phyloP scores from a whole-genome alignment of 148 eudicot genomes.

The Rhododendron ovatum region DNA sequence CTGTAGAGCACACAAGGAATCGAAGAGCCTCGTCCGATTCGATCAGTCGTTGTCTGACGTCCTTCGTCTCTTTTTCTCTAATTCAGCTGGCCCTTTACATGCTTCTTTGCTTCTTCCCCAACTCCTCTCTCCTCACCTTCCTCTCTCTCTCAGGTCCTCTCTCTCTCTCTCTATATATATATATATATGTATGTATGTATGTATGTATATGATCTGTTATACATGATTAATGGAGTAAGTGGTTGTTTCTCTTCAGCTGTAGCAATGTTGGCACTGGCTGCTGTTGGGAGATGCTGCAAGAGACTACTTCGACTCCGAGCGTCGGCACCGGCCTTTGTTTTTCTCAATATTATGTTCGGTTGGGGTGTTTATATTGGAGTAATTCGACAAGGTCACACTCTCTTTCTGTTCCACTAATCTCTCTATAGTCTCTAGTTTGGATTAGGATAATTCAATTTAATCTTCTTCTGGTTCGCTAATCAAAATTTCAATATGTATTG shows the following conservation, averaged over 20 bases:
- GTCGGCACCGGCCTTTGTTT: slow-evolving; percentile 74
- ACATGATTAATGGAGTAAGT: not conserved
- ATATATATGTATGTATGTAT: not conserved
- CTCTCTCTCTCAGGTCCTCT: slow-evolving; percentile 46
- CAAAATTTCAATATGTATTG: no score
- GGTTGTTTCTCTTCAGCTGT: slow-evolving; percentile 26
- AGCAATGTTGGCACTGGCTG: slow-evolving; percentile 27
- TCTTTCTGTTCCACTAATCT: not conserved
- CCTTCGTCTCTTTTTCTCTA: slow-evolving; percentile 29
- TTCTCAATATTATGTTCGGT: slow-evolving; percentile 41
- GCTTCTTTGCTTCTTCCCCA: slow-evolving; percentile 7
- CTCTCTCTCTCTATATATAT: not conserved
- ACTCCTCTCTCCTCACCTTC: slow-evolving; percentile 22
- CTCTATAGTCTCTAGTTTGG: not conserved
- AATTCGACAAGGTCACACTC: slow-evolving; percentile 42
- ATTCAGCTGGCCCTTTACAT: slow-evolving; percentile 12
- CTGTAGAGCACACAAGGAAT: not conserved
- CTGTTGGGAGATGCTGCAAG: slow-evolving; percentile 31
- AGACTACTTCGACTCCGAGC: slow-evolving; percentile 42
- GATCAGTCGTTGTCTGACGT: slow-evolving; percentile 24
- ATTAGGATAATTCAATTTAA: not conserved
- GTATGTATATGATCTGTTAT: not conserved
- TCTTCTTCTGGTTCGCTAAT: no score
- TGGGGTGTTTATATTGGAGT: slow-evolving; percentile 48
- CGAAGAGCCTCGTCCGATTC: slow-evolving; percentile 17